Evolutionary conservation across 192 early-diverging fungal species (phyloP), one percentile per base, ranked within the genome.

Genomic region (Hyaloraphidium curvatum): DNA sequence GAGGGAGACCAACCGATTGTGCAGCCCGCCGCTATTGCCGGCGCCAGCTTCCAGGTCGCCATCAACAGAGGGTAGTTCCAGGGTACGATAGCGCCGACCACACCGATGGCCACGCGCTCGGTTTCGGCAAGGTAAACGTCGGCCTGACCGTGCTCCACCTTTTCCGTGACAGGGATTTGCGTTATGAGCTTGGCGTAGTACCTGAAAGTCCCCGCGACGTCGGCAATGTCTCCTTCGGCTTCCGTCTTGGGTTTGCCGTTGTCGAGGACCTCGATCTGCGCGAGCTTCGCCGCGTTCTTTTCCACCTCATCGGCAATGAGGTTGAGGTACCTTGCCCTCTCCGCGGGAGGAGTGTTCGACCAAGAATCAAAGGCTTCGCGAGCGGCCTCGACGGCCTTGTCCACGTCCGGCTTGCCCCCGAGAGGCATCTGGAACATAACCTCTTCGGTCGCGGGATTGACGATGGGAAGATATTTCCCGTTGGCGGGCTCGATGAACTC

Each of bases 41-140:
- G 68, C 19, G 65, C 68, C 23, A 70, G 57, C 59, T 67, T 70
- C 68, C 68, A 70, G 0, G 59, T 60, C 17, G 66, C 55, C 39
- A 75, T 33, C 22, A 61, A 60, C 2, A 82, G 63, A 0, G 80
- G 80, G 33, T 79, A 80, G 62, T 82, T 80, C 53, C 75, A 82
- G 7, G 69, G 66, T 14, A 68, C 69, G 41, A 77, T 74, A 26
- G 71, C 60, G 0, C 68, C 73, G 17, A 65, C 55, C 0, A 75
- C 70, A 39, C 73, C 73, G 16, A 70, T 53, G 0, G 73, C 70
- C 51, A 67, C 66, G 40, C 67, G 62, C 48, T 66, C 54, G 16
- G 73, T 75, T 65, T 55, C 1, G 57, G 22, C 13, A 11, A 53
- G 17, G 43, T 17, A 41, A 14, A 50, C 48, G 14, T 50, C 27